Evolutionary conservation across 2,329 filamentous ascomycete species (phyloP).

Genomic region (Pyrenochaeta sp.): DNA sequence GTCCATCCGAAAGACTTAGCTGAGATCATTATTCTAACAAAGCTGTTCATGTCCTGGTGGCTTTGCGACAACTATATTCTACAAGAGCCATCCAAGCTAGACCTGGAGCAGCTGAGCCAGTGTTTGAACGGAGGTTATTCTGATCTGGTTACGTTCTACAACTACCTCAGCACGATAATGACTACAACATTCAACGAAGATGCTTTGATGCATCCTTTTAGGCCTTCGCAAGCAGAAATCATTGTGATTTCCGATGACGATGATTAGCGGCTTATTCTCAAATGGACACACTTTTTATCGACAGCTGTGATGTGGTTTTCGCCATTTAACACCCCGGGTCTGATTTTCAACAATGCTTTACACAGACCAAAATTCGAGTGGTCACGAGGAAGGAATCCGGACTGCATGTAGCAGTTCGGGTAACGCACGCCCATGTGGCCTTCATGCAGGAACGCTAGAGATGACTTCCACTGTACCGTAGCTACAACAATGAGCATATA

Average conservation of each 20-base stretch:
- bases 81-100: slow-evolving; percentile 6
- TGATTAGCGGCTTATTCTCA: slow-evolving; percentile 3
- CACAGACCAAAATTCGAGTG: no score
- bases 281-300: no score
- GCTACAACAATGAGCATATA: no score
- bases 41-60: slow-evolving; percentile 47
- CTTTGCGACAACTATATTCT: slow-evolving; percentile 29
- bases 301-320: no score
- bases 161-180: slow-evolving; percentile 33
- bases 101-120: slow-evolving; percentile 24
- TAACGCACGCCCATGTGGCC: no score
- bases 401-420: no score
- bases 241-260: slow-evolving; percentile 41
- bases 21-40: slow-evolving; percentile 35
- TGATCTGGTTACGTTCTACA: slow-evolving; percentile 30
- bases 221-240: slow-evolving; percentile 35
- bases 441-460: no score
- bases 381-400: no score
- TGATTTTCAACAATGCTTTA: no score
- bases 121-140: slow-evolving; percentile 16
- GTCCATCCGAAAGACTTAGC: slow-evolving; percentile 31
- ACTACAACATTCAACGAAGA: slow-evolving; percentile 32
- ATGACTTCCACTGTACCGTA: no score
- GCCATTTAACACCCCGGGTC: no score
- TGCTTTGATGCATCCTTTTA: slow-evolving; percentile 24